Conservation (phyloP, 208 protist genomes). For the Crithidia fasciculata region DNA sequence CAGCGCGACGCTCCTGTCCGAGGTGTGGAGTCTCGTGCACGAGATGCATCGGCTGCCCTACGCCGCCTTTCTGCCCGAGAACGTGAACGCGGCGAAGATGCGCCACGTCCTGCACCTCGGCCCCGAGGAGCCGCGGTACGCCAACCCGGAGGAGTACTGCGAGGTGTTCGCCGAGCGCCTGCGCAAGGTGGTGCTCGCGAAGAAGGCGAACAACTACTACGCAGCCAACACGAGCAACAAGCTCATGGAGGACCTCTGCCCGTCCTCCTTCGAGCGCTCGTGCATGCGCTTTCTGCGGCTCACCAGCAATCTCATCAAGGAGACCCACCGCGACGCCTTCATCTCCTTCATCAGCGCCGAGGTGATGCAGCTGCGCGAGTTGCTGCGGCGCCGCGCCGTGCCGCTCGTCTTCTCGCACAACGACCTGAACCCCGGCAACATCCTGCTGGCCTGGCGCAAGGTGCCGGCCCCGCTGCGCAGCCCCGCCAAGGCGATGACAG, state of each 20-base stretch:
- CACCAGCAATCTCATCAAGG: slow-evolving; percentile 50
- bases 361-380: slow-evolving; percentile 55
- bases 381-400: slow-evolving; percentile 41
- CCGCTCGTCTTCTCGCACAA: slow-evolving; percentile 87
- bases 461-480: slow-evolving; percentile 43
- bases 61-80: slow-evolving; percentile 65
- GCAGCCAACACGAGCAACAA: slow-evolving; percentile 43
- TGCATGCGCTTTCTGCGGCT: slow-evolving; percentile 74
- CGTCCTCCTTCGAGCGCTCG: slow-evolving; percentile 81
- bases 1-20: slow-evolving; percentile 54
- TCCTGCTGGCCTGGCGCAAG: slow-evolving; percentile 69
- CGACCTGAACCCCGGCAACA: slow-evolving; percentile 86
- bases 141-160: slow-evolving; percentile 44
- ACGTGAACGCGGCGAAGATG: slow-evolving; percentile 51
- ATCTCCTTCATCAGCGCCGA: slow-evolving; percentile 55
- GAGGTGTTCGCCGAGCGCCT: slow-evolving; percentile 29
- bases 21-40: slow-evolving; percentile 59
- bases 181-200: slow-evolving; percentile 29
- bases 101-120: slow-evolving; percentile 14
- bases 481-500: slow-evolving; percentile 9
- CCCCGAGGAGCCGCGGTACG: slow-evolving; percentile 16
- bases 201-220: slow-evolving; percentile 47
- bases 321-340: slow-evolving; percentile 44
- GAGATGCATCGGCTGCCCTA: slow-evolving; percentile 67
- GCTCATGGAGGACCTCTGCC: slow-evolving; percentile 73